Base-by-base conservation (phyloP, 2,329 filamentous ascomycete species). In the Monosporascus sp. region DNA sequence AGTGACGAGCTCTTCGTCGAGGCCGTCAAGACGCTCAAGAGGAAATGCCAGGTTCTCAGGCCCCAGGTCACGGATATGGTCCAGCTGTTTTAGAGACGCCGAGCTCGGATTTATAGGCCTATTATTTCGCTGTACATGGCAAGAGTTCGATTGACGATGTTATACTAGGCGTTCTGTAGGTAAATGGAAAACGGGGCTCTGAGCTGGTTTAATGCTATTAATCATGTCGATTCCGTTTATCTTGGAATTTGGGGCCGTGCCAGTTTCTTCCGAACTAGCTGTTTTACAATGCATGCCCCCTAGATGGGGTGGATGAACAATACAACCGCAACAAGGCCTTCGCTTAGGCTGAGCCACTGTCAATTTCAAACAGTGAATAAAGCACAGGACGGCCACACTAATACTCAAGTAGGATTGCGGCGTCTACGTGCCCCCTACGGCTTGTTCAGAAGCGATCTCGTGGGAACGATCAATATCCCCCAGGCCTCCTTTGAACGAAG, bases 1-100 rank as follows among this genome's bases (percentile, higher is more conserved):
- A 96, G 91, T 67, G 93, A 97, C 64, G 86, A 91, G 72, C 78
- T 99, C 59, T 97, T 99, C 76, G 72, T 99, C 52, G 91, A 97
- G 73, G 85, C 90, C 27, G 81, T 99, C 49, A 88, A 87, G 73
- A 77, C 90, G 61, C 74, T 99, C 57, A 96, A 92, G 76, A 78
- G 83, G 63, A 97, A 97, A 78, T 94, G 89, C 61, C 75, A 84
- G 67, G 79, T 80, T 63, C 78, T 93, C 58, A 85, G 88, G 77
- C 77, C 83, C 65, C 86, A 89, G 65, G 77, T 93, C 64, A 74
- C 81, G 59, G 80, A 82, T 66, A 86, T 87, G 81, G 78, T 76
- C 59, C 73, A 65, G 49, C 60, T 58, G 31, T 67, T 62, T 52
- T 68, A 63, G 55, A 38, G 3, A 24, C 11, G 22, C 11, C 22